Base-by-base conservation (phyloP, 345 rosid species). In the Eucalyptus pauciflora region DNA sequence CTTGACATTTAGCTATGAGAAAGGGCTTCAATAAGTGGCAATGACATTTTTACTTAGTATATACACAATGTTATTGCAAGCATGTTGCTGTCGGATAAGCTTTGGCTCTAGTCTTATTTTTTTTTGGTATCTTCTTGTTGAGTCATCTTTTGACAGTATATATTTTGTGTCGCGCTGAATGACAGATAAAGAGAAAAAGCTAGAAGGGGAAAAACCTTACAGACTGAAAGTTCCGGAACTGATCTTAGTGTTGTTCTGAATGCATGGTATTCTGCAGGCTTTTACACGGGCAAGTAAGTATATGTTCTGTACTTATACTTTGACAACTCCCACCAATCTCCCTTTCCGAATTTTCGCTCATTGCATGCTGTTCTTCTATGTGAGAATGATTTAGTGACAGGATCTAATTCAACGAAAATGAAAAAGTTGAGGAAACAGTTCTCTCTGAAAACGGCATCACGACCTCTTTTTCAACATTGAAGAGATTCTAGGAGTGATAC, bases 261-360 rank as follows among this genome's bases (percentile, higher is more conserved):
- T 83, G 95, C 96, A 45, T 95, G 97, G 97, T 95, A 93, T 89
- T 90, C 95, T 60, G 94, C 95, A 22, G 96, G 97, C 91, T 92
- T 94, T 90, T 89, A 92, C 92, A 94, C 95, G 50, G 94, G 94
- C 91, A 95, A 94, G 97, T 95, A 93, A 91, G 94, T 92, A 83
- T 29, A 50, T 71, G 81, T 18, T 71, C 81, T 37, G 7, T 71
- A 46, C 27, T 71, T 10, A 37, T 37, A 71, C 81, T 71, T 43
- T 0, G 4, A 71, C 80, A 17, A 71, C 17, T 71, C 45, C 81
- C 81, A 71, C 45, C 43, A 5, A 18, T 71, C 3, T 2, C 24
- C 81, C 46, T 37, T 71, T 71, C 46, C 14, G 20, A 37, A 71
- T 18, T 37, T 71, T 37, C 81, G 37, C 81, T 37, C 0, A 37